Evolutionary conservation across 345 rosid species (phyloP), one percentile per base, ranked within the genome.

Genomic region (Ailanthus altissimus): DNA sequence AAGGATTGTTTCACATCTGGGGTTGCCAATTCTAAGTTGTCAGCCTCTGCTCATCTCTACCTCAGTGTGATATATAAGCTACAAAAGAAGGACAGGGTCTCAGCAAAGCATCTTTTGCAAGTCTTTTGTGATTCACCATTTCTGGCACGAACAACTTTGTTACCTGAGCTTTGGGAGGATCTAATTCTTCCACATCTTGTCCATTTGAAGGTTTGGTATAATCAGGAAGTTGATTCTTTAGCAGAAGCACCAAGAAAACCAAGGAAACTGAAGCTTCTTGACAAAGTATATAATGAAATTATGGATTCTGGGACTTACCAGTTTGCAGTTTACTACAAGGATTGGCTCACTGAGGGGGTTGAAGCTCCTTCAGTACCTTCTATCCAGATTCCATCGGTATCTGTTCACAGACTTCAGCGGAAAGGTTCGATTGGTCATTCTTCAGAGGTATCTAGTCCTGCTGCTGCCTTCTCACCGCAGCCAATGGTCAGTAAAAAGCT

Each of bases 101-200:
- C 92, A 18, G 92, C 92, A 1, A 86, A 83, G 80, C 90, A 88
- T 81, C 84, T 89, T 32, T 61, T 90, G 82, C 94, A 87, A 78
- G 88, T 86, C 67, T 90, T 89, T 57, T 83, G 91, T 18, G 88
- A 86, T 76, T 85, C 89, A 3, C 92, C 94, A 11, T 83, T 80
- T 73, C 76, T 74, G 72, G 92, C 91, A 12, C 73, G 94, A 69
- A 84, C 80, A 32, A 26, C 60, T 75, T 72, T 90, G 85, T 73
- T 90, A 78, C 83, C 89, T 67, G 85, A 86, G 62, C 86, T 90
- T 54, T 88, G 91, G 92, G 90, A 90, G 45, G 54, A 74, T 79
- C 69, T 90, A 23, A 88, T 90, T 77, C 88, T 67, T 63, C 92
- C 94, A 8, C 92, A 91, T 78, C 88, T 91, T 75, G 88, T 89